These are phyloP conservation scores for Irpex sp. DNA, from an alignment of 1,284 basidiomycete genomes.

Conservation along the genomic window DNA sequence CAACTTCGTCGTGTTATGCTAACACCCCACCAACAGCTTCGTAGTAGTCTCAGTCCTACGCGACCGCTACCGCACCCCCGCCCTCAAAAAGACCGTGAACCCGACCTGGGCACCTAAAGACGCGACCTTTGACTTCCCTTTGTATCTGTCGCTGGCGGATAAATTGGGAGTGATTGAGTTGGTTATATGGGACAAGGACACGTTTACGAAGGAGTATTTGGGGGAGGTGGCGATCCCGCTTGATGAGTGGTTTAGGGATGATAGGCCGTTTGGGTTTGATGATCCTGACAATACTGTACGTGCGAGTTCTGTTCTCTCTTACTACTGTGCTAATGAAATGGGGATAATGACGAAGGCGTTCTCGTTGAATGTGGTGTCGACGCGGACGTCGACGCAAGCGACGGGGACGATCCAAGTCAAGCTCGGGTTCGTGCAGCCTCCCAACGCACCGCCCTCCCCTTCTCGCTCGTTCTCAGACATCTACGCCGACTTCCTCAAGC, in stretches of 20 bases:
- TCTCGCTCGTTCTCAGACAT: conserved; percentile 50
- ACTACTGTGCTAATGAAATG: neutral
- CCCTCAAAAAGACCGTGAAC: conserved; percentile 76
- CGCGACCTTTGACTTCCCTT: conserved; percentile 84
- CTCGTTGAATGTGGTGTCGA: conserved; percentile 49
- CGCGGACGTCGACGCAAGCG: conserved; percentile 54
- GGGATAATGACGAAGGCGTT: conserved; percentile 13
- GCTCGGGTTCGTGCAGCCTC: conserved; percentile 67
- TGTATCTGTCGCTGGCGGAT: conserved; percentile 74
- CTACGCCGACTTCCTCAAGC: conserved; percentile 62
- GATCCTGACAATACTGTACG: conserved; percentile 41
- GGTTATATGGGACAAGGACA: conserved; percentile 92
- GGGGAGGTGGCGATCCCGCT: conserved; percentile 81
- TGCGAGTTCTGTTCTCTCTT: conserved; percentile 37
- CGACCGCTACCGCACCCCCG: conserved; percentile 72
- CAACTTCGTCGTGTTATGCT: neutral
- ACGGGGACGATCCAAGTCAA: conserved; percentile 69
- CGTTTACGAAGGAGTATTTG: conserved; percentile 87
- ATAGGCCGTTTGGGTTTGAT: conserved; percentile 49
- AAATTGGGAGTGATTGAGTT: conserved; percentile 78
- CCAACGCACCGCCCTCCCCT: conserved; percentile 33
- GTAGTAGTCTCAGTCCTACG: conserved; percentile 68
- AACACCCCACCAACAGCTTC: conserved; percentile 44
- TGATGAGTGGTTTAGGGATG: conserved; percentile 75
- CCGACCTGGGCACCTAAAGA: conserved; percentile 70